Conservation (phyloP, 2,329 filamentous ascomycete species). For the Alternaria burnsii region DNA sequence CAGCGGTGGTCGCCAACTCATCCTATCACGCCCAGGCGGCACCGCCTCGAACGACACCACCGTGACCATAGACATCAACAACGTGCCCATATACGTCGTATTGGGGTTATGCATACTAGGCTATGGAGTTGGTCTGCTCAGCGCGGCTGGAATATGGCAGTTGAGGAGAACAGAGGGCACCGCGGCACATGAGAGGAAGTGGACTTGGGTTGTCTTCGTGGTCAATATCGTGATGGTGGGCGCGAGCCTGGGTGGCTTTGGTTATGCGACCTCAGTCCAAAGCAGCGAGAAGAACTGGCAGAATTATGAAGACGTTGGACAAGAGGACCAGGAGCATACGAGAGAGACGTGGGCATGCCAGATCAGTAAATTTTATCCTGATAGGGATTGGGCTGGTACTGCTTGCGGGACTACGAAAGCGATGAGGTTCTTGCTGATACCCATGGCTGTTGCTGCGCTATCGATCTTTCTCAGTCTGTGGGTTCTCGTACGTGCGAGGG, state of each 20-base stretch:
- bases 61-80: constrained; percentile 24
- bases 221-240: constrained; percentile 25
- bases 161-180: constrained; percentile 38
- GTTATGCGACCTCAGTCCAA: constrained; percentile 33
- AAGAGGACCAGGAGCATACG: constrained; percentile 23
- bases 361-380: constrained; percentile 29
- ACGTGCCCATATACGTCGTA: constrained; percentile 26
- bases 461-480: constrained; percentile 29
- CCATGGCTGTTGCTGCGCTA: constrained; percentile 29
- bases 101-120: constrained; percentile 29
- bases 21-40: constrained; percentile 17
- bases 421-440: constrained; percentile 35
- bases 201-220: constrained; percentile 38
- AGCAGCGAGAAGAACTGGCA: constrained; percentile 26
- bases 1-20: constrained; percentile 22
- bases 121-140: constrained; percentile 28
- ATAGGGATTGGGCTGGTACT: constrained; percentile 32
- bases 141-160: constrained; percentile 40
- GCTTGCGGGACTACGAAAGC: constrained; percentile 39
- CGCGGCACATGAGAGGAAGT: constrained; percentile 30
- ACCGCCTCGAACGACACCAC: constrained; percentile 14
- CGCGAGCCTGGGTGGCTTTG: constrained; percentile 31
- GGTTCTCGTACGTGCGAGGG: constrained; percentile 34
- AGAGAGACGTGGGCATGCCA: constrained; percentile 42
- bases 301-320: constrained; percentile 26